Percentiles rank a stretch among this genome's conserved stretches.
These are phyloP conservation scores for Lactarius trivialis DNA, from an alignment of 768 basidiomycete species.

Conservation along the genomic window DNA sequence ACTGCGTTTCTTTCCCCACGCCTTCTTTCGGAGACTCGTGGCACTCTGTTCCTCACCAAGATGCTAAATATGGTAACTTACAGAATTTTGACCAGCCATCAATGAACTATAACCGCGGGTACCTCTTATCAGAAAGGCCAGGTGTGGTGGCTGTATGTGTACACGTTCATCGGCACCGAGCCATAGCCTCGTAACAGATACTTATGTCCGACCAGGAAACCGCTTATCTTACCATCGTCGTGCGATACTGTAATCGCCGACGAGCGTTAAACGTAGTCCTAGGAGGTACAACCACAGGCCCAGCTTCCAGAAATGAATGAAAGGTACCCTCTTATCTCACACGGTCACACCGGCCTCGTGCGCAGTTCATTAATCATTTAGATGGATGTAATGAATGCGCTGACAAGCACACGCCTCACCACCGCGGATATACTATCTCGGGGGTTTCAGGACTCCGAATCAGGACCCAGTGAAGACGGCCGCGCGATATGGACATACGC, in stretches of 20 bases:
- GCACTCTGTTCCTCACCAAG: neutral
- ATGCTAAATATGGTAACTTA: neutral
- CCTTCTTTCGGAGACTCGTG: neutral
- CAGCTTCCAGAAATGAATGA: neutral
- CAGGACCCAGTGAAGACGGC: neutral
- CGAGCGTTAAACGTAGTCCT: neutral
- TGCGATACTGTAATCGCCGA: constrained; percentile 1
- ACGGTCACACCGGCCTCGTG: neutral
- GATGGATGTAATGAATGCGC: neutral
- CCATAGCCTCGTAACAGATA: neutral
- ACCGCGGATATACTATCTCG: constrained; percentile 4
- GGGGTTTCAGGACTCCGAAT: neutral
- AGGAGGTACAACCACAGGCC: neutral
- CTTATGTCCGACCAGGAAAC: neutral
- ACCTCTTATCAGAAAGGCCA: neutral
- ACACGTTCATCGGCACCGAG: neutral
- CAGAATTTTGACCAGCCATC: neutral
- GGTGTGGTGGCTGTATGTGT: neutral
- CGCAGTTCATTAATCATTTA: constrained; percentile 4
- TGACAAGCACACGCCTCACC: neutral
- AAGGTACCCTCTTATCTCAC: constrained; percentile 8
- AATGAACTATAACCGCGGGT: neutral
- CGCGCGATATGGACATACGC: neutral
- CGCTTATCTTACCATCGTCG: neutral
- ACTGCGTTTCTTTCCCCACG: neutral